Base-by-base conservation (phyloP, 2,329 filamentous ascomycete genomes). In the Trichoderma atrobrunneum region DNA sequence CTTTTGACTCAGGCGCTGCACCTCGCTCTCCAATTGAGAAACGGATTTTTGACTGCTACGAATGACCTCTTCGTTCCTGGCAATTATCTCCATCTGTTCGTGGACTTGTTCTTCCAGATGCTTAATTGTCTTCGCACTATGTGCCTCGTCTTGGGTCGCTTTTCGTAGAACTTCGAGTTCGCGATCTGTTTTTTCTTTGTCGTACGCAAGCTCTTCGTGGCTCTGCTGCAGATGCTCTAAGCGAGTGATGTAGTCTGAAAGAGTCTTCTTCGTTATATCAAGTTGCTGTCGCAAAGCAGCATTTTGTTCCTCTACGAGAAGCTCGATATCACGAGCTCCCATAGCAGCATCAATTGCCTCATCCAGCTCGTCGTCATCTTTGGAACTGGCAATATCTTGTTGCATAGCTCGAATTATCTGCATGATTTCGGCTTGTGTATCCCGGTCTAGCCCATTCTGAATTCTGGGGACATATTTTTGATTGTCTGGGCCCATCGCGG, bases 1-100 rank as follows among this genome's bases (percentile, higher is more conserved):
- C 78, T 81, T 85, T 70, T 80, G 81, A 65, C 82, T 83, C 34
- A 89, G 80, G 54, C 81, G 80, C 65, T 82, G 80, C 43, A 89
- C 84, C 74, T 90, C 87, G 73, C 82, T 83, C 71, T 92, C 88
- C 12, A 91, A 81, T 75, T 92, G 88, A 24, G 87, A 86, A 69
- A 78, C 79, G 11, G 75, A 74, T 71, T 78, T 78, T 59, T 81
- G 78, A 70, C 81, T 78, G 28, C 76, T 78, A 12, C 81, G 79
- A 63, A 83, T 82, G n/a, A 73, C 75, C 79, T 95, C 92, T 75
- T 93, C 88, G 28, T 85, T 87, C 39, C 78, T 78, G 51, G 90
- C 89, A 77, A 95, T 94, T 64, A 93, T 84, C 72, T 91, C 87
- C 79, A 93, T 90, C 76, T 92, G 90, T 76, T 93, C 89, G 54